A percentile compares a stretch with the other conserved stretches of the same genome.
Conservation (phyloP, 2,329 filamentous ascomycete genomes). For the Sclerotinia trifoliorum region DNA sequence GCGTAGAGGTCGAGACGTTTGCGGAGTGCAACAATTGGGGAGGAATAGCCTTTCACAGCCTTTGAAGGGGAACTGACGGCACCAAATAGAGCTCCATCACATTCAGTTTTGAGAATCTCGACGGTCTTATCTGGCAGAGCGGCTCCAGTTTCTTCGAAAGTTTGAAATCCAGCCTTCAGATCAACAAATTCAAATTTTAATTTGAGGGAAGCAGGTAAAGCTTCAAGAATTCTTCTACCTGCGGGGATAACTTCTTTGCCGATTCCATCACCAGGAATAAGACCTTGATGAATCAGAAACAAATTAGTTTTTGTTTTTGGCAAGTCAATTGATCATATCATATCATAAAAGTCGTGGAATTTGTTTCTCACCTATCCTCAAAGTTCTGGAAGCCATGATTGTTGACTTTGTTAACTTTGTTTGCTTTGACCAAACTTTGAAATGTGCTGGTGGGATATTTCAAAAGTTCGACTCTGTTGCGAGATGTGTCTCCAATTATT, state of each 20-base stretch:
- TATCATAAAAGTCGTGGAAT: neutral
- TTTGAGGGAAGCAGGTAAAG: constrained; percentile 83
- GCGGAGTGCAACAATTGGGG: constrained; percentile 83
- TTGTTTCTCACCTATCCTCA: constrained; percentile 61
- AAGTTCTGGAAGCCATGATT: constrained; percentile 61
- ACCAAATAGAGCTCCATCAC: constrained; percentile 93
- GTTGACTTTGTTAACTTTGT: constrained; percentile 17
- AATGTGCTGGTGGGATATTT: constrained; percentile 4
- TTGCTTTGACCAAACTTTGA: constrained; percentile 20
- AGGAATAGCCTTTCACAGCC: constrained; percentile 92
- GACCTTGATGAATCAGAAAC: constrained; percentile 55
- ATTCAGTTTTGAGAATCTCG: constrained; percentile 82
- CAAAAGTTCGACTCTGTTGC: constrained; percentile 1
- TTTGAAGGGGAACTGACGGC: constrained; percentile 90
- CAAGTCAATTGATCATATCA: neutral
- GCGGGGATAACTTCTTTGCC: constrained; percentile 97
- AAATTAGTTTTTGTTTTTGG: constrained; percentile 22
- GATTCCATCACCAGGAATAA: constrained; percentile 97
- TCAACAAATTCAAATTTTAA: constrained; percentile 94
- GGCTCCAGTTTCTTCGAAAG: constrained; percentile 84
- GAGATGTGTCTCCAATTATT: constrained; percentile 8
- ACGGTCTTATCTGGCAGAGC: constrained; percentile 91
- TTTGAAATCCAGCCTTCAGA: constrained; percentile 89
- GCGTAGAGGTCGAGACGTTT: constrained; percentile 94
- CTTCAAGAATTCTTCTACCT: constrained; percentile 86